Conservation (phyloP, 768 basidiomycete species). For the Collybia nuda region DNA sequence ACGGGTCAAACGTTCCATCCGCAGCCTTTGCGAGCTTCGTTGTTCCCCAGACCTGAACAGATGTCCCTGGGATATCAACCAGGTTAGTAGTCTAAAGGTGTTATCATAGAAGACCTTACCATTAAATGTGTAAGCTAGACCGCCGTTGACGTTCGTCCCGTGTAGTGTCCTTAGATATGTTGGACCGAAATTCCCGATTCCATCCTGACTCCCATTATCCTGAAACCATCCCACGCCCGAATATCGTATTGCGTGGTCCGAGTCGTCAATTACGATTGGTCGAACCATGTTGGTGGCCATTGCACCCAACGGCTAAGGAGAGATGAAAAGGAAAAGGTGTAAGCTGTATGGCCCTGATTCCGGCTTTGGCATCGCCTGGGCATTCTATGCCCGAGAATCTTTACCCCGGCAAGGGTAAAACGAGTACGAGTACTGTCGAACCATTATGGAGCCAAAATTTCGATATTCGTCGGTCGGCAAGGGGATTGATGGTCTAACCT, state of each 20-base stretch:
- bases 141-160: conserved; percentile 12
- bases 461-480: no score
- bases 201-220: conserved; percentile 12
- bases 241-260: conserved; percentile 19
- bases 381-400: no score
- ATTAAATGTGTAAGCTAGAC: conserved; percentile 15
- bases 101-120: neutral
- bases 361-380: no score
- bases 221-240: conserved; percentile 14
- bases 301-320: no score
- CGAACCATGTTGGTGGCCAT: neutral
- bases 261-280: conserved; percentile 17
- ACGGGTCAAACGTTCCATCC: conserved; percentile 13
- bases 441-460: no score
- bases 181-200: conserved; percentile 14
- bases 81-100: no score
- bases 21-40: neutral
- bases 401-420: no score
- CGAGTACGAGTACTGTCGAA: no score
- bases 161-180: conserved; percentile 18
- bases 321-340: no score
- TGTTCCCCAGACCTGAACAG: neutral
- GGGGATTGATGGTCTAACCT: no score
- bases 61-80: neutral
- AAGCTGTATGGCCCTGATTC: no score